Evolutionary conservation across 805 yeast genomes (phyloP).

Genomic region (Teunomyces pallodes): DNA sequence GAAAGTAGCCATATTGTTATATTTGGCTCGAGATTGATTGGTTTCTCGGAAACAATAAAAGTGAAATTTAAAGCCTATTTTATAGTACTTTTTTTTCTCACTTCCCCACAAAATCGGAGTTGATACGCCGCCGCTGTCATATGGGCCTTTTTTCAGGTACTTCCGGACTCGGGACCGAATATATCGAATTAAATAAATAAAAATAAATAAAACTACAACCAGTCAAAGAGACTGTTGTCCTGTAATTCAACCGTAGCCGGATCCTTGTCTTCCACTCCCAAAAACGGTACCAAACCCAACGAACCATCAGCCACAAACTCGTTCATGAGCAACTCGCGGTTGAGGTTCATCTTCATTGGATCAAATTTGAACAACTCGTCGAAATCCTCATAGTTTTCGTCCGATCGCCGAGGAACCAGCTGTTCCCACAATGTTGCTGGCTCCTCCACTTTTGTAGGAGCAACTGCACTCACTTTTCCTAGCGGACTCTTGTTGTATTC

Average conservation of each 20-base stretch:
- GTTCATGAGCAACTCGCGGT: slow-evolving; percentile 25
- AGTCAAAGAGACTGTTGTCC: not conserved
- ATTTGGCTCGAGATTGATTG: not conserved
- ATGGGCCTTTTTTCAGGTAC: no score
- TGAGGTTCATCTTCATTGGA: slow-evolving; percentile 34
- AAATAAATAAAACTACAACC: not conserved
- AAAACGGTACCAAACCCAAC: slow-evolving; percentile 66
- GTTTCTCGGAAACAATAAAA: not conserved
- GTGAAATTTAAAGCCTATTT: not conserved
- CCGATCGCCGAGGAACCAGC: not conserved
- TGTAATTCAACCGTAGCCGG: slow-evolving; percentile 15
- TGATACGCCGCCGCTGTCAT: not conserved
- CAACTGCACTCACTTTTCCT: not conserved
- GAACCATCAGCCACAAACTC: slow-evolving; percentile 85
- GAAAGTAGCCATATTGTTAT: slow-evolving; percentile 30
- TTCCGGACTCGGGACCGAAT: not conserved
- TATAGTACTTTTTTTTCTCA: not conserved
- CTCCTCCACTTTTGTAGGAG: not conserved
- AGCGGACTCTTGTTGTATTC: slow-evolving; percentile 4
- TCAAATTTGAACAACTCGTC: slow-evolving; percentile 31
- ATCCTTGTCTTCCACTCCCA: slow-evolving; percentile 36
- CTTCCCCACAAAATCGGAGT: not conserved
- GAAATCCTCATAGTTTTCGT: not conserved
- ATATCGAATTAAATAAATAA: not conserved
- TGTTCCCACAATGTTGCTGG: not conserved